A percentile compares a stretch with the other conserved stretches of the same genome.
Evolutionary conservation across 305 asterid species (phyloP).

Genomic region (Solanum hybrid): DNA sequence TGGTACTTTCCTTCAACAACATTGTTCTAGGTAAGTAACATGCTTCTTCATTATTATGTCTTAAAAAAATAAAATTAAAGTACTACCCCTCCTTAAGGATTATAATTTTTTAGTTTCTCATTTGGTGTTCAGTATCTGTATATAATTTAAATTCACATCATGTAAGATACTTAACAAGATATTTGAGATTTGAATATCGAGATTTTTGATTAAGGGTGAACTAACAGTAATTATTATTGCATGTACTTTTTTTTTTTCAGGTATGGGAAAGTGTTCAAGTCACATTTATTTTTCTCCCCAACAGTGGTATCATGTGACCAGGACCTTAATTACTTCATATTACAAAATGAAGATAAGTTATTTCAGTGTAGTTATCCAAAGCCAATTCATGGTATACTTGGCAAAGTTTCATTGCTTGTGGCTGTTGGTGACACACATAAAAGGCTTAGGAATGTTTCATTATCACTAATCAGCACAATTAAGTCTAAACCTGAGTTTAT

Average conservation of each 20-base stretch:
- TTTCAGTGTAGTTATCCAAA: constrained; percentile 54
- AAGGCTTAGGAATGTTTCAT: constrained; percentile 58
- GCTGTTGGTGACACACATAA: constrained; percentile 57
- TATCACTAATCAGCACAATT: constrained; percentile 48
- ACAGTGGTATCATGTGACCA: constrained; percentile 66
- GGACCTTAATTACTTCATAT: constrained; percentile 48
- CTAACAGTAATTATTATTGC: neutral
- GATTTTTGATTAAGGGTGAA: neutral
- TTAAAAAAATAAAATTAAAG: neutral
- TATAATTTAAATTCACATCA: neutral
- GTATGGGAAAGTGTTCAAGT: constrained; percentile 67
- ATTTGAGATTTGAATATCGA: no score
- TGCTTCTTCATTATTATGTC: neutral
- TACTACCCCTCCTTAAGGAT: neutral
- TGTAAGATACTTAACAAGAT: neutral
- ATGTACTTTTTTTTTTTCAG: constrained; percentile 12
- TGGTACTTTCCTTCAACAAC: constrained; percentile 55
- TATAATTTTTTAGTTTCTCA: neutral
- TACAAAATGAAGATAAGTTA: constrained; percentile 47
- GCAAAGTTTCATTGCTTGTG: constrained; percentile 53
- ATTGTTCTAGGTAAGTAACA: constrained; percentile 47
- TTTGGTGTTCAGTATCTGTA: neutral
- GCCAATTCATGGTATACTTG: constrained; percentile 59
- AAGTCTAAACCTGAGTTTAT: constrained; percentile 50
- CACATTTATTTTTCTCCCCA: constrained; percentile 56